Evolutionary conservation across 768 basidiomycete species (phyloP).

Genomic region (Favolaschia claudopus): DNA sequence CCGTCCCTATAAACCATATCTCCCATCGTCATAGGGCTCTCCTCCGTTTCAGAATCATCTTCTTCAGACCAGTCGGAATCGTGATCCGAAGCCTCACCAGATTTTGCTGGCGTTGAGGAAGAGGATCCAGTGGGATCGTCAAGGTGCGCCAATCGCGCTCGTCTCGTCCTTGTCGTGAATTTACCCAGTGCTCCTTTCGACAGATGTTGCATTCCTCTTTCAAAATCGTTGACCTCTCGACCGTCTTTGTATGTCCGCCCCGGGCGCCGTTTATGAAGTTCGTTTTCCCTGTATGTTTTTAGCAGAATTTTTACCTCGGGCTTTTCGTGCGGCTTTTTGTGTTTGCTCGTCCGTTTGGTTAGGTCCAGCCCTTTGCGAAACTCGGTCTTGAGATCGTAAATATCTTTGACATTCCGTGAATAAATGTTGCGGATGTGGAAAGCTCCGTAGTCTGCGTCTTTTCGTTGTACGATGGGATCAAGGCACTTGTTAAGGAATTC

Average conservation of each 20-base stretch:
- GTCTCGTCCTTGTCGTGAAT: conserved; percentile 13
- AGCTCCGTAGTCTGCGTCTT: conserved; percentile 38
- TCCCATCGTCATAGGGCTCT: not conserved
- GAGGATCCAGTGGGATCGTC: not conserved
- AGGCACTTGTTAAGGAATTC: conserved; percentile 42
- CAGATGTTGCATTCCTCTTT: conserved; percentile 3
- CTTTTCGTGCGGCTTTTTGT: conserved; percentile 31
- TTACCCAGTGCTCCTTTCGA: conserved; percentile 13
- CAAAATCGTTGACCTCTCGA: conserved; percentile 16
- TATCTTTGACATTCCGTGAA: conserved; percentile 40
- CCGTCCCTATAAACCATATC: not conserved
- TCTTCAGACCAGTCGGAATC: conserved; percentile 5
- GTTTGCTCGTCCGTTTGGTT: conserved; percentile 23
- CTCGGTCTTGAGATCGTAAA: conserved; percentile 40
- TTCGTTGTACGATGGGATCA: conserved; percentile 35
- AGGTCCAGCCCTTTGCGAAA: conserved; percentile 33
- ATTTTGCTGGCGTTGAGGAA: not conserved
- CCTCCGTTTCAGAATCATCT: not conserved
- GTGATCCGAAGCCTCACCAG: not conserved
- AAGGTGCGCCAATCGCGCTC: not conserved
- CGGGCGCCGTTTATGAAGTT: conserved; percentile 29
- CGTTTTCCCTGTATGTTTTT: conserved; percentile 17
- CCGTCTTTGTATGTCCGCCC: conserved; percentile 27
- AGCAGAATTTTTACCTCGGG: conserved; percentile 30
- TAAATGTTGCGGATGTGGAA: conserved; percentile 36